Base-by-base conservation (phyloP, 371 early-diverging fungal genomes). In the Sporodiniella umbellata region DNA sequence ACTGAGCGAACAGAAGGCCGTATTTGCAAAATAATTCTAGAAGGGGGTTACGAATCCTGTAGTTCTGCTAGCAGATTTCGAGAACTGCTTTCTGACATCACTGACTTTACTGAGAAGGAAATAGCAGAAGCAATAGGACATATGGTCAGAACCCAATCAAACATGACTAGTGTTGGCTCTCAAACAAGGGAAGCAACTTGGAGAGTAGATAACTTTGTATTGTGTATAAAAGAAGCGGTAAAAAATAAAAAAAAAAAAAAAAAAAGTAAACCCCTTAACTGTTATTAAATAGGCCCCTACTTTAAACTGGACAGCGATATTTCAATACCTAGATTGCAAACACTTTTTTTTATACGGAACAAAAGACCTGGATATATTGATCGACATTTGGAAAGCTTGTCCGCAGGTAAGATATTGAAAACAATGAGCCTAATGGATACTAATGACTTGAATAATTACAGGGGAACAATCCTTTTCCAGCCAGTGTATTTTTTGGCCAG, bases 51-150 rank as follows among this genome's bases (percentile, higher is more conserved):
- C 30, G 75, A 79, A 26, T 80, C 82, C 57, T 80, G 82, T 53
- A 66, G 66, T 38, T 69, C 81, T 2, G 37, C 53, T 4, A 56
- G 67, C 7, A 62, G 79, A 38, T 66, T 81, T 21, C 68, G 71
- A 39, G 77, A 77, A 26, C 23, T 81, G 8, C 53, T 85, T 30
- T 45, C 33, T 1, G 58, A 54, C 15, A 23, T 64, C 23, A 44
- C 58, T 4, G 37, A 54, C 17, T 49, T 70, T 18, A 44, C 59
- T 15, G 90, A 88, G 35, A 75, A 74, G 33, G 83, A 85, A 40
- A 75, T 91, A n/a, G 87, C 89, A 10, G 75, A 80, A n/a, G 68
- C 79, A 1, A 49, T 91, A 30, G 84, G 80, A 17, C 83, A 86
- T 79, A 89, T 91, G 85, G 80, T 83, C 18, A 68, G 78, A 35